These are phyloP conservation scores for Vaccinium vitisidaea DNA, from an alignment of 148 eudicot species.

Conservation along the genomic window DNA sequence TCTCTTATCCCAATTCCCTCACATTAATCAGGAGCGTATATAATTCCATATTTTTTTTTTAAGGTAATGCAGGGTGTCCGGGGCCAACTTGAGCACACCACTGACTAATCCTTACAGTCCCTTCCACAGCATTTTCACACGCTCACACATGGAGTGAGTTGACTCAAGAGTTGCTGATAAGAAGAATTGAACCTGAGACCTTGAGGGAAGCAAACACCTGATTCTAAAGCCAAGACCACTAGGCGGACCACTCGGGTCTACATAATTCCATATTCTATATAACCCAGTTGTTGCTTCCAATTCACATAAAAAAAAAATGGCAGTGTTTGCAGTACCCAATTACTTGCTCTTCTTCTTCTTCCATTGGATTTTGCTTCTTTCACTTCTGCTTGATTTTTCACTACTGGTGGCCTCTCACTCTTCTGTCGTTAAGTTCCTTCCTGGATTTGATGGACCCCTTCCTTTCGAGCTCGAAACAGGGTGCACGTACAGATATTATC, in stretches of 20 bases:
- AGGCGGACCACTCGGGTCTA: too few relatives aligned
- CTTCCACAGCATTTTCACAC: too few relatives aligned
- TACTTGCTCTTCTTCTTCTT: not conserved
- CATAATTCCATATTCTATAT: not conserved
- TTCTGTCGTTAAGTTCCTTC: not conserved
- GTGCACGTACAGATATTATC: not conserved
- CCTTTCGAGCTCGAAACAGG: slow-evolving; percentile 6
- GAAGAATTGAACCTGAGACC: too few relatives aligned
- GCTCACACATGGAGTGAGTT: too few relatives aligned
- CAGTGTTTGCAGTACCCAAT: not conserved
- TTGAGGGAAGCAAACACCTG: too few relatives aligned
- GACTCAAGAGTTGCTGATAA: too few relatives aligned
- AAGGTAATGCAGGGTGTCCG: too few relatives aligned
- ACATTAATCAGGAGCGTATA: not conserved
- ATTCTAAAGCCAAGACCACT: too few relatives aligned
- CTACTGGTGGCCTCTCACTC: not conserved
- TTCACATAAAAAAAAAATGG: not conserved
- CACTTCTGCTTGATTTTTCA: not conserved
- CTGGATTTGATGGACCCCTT: slow-evolving; percentile 4
- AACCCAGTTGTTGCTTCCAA: not conserved
- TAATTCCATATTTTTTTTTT: not conserved
- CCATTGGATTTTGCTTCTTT: not conserved
- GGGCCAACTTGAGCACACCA: too few relatives aligned
- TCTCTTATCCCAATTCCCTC: not conserved
- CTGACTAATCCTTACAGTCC: too few relatives aligned